Base-by-base conservation (phyloP, 2,329 filamentous ascomycete genomes). In the Colletotrichum nymphaeae region DNA sequence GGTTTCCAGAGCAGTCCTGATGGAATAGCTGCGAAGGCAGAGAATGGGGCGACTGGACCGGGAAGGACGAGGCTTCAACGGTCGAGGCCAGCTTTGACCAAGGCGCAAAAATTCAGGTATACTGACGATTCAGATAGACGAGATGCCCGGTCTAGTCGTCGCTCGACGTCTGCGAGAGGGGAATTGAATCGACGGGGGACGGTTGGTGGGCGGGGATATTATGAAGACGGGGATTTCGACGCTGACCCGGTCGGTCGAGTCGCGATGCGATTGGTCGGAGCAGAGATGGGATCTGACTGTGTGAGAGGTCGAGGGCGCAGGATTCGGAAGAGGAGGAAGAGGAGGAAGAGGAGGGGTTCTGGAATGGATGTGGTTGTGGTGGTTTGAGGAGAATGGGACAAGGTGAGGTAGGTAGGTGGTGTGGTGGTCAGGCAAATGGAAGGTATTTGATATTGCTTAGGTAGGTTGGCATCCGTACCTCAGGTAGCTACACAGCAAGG, bases 401-500 rank as follows among this genome's bases (percentile, higher is more conserved):
- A 59, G 26, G 56, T 59, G 55, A 62, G 52, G 26, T 30, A 58
- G 19, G 57, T 6, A 60, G 57, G 32, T 42, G 57, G 32, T 42
- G 57, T 32, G 55, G n/a, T 63, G 60, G 46, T 55, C 49, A 64
- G 62, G 46, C 62, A 32, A 64, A 35, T 35, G 32, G 32, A 35
- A 55, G 57, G 22, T 64, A 64, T 64, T 64, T 55, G 62, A 64
- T 64, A 64, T 64, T 55, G 28, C 30, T 37, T 12, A 35, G 32
- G 32, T 35, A 35, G 32, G 32, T 35, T 26, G 14, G 62, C 53
- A 55, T 37, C 57, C 62, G 46, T 55, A 35, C 46, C 30, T 55
- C 42, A 49, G 42, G 42, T 49, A 32, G 62, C 49, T 19, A 32
- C 9, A 4, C 30, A 32, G 30, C 8, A 9, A 32, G 30, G 30